Base-by-base conservation (phyloP, 2,329 filamentous ascomycete species). In the Aspergillus fructus region DNA sequence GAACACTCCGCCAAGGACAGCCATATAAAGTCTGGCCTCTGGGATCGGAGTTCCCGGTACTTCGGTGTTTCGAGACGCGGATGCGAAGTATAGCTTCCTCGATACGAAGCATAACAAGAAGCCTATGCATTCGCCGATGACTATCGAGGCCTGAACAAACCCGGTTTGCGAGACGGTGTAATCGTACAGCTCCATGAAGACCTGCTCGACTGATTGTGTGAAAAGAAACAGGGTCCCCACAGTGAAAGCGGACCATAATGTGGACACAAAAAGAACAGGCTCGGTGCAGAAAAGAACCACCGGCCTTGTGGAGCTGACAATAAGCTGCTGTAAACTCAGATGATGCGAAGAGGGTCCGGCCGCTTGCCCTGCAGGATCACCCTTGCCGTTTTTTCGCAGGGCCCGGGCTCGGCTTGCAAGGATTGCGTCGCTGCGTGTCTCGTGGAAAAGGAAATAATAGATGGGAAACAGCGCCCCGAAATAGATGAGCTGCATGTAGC, bases 161-260 rank as follows among this genome's bases (percentile, higher is more conserved):
- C 76, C 76, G 0, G 72, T 74, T 19, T 73, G 67, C 5, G 62
- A 53, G 4, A 68, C 59, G 1, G 55, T 59, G 68, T 68, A 72
- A 53, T 49, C 64, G 43, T 71, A 72, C 1, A 68, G 55, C 2
- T 62, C 66, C 9, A 71, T 71, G 48, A 78, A 79, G 1, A 76
- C 76, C 56, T 78, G 74, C 8, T 75, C 73, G 5, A 78, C 74
- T 4, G 71, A 74, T 42, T 73, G 71, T 13, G 76, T 77, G 64
- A 77, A 78, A 3, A 79, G 65, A 56, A 76, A 79, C 0, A 79
- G 62, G 2, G 76, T 76, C 2, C 76, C 76, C 54, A 76, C 74
- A 0, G 76, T 76, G 60, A 79, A 79, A 11, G 70, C 67, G 6
- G 77, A 76, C 77, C 76, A 79, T 1, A 79, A 59, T 0, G 75